A percentile compares a stretch with the other conserved stretches of the same genome.
Evolutionary conservation across 2,329 filamentous ascomycete species (phyloP).

Genomic region (Clonostachys rhizophaga): DNA sequence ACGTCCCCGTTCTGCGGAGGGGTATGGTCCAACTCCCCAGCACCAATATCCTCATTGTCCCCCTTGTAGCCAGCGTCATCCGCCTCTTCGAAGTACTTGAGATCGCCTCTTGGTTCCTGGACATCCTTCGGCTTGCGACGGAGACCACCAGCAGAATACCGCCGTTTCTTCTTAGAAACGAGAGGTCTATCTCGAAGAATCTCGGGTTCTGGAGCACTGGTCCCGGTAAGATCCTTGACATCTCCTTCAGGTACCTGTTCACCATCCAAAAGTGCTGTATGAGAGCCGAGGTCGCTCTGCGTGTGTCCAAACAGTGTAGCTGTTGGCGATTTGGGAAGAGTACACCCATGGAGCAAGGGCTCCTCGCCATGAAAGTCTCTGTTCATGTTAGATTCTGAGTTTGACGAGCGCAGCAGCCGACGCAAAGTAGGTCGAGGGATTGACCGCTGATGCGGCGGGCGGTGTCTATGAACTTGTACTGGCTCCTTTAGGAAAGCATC

Average conservation of each 20-base stretch:
- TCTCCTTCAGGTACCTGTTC: conserved; percentile 9
- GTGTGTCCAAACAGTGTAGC: conserved; percentile 11
- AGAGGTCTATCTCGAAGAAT: conserved; percentile 37
- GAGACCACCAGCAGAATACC: conserved; percentile 84
- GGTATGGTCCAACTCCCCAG: background rate
- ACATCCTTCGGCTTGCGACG: conserved; percentile 71
- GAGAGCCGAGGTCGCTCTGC: conserved; percentile 22
- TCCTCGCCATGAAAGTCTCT: conserved; percentile 5
- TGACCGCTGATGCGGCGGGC: conserved; percentile 63
- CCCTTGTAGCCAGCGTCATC: conserved; percentile 78
- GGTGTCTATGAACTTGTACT: conserved; percentile 75
- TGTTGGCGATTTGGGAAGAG: background rate
- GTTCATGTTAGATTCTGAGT: conserved; percentile 34
- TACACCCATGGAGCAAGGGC: background rate
- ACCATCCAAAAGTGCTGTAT: no score
- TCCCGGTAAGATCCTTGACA: conserved; percentile 54
- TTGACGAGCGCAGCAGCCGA: conserved; percentile 35
- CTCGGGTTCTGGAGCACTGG: conserved; percentile 60
- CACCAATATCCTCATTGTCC: conserved; percentile 29
- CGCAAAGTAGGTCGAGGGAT: conserved; percentile 50
- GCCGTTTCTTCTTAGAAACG: conserved; percentile 51
- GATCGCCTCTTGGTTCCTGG: conserved; percentile 62
- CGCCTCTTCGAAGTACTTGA: conserved; percentile 90
- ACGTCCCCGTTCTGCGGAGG: background rate
- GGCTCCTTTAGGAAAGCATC: conserved; percentile 86